Percentiles rank a stretch among this genome's conserved stretches.
These are phyloP conservation scores for Pythium vanterpoolii DNA, from an alignment of 352 stramenopile species.

Conservation along the genomic window DNA sequence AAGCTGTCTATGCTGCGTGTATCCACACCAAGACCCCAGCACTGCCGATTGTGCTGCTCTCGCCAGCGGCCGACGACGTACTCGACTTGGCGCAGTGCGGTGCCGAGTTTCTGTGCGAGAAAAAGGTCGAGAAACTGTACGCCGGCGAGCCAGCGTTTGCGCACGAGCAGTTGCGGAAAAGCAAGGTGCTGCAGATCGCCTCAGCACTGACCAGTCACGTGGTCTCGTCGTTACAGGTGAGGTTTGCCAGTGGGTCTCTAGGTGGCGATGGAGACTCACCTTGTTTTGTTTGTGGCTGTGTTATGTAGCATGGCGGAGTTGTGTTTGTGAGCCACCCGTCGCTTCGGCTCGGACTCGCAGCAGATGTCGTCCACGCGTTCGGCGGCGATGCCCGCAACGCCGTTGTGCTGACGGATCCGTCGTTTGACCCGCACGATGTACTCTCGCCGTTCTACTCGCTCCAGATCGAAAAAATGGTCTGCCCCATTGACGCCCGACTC, in stretches of 20 bases:
- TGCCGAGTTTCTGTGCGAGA: conserved; percentile 81
- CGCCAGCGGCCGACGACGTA: conserved; percentile 40
- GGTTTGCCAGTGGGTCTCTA: too few species aligned
- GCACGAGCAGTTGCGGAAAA: conserved; percentile 52
- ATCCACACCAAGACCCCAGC: conserved; percentile 40
- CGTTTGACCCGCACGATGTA: conserved; percentile 43
- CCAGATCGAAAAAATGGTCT: conserved; percentile 74
- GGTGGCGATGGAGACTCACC: too few species aligned
- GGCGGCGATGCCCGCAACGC: conserved; percentile 61
- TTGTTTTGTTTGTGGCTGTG: not conserved
- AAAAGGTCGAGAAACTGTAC: conserved; percentile 79
- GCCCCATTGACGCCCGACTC: conserved; percentile 72
- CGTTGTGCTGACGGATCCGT: conserved; percentile 71
- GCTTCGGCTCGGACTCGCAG: conserved; percentile 51
- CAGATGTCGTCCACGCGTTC: conserved; percentile 54
- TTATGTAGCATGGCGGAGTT: conserved; percentile 52
- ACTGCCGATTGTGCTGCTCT: conserved; percentile 67
- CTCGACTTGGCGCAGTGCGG: conserved; percentile 54
- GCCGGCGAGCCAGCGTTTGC: conserved; percentile 66
- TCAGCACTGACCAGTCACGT: conserved; percentile 38
- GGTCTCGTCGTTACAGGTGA: conserved; percentile 55
- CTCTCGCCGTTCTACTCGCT: conserved; percentile 56
- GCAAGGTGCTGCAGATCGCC: conserved; percentile 47
- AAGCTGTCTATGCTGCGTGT: conserved; percentile 55
- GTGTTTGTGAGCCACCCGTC: conserved; percentile 73